phyloP scores from a whole-genome alignment of 139 green algal species.

The Asterochloris erici region DNA sequence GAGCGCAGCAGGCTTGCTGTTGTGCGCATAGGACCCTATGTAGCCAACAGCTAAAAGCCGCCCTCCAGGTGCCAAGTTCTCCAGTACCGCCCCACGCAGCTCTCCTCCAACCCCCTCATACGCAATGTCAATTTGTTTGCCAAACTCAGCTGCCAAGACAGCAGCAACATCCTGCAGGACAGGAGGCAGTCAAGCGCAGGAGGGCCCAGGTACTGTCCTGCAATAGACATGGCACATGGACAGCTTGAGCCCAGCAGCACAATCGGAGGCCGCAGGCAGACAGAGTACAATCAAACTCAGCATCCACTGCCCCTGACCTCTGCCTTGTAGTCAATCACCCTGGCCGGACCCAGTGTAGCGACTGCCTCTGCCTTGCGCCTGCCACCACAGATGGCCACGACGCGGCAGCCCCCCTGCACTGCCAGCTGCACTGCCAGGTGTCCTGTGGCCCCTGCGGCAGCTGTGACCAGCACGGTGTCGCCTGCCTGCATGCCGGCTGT shows the following conservation, averaged over 20 bases:
- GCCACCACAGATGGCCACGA: slow-evolving; percentile 44
- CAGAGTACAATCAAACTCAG: too few species aligned
- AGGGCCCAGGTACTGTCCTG: too few species aligned
- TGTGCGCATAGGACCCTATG: slow-evolving; percentile 68
- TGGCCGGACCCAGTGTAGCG: slow-evolving; percentile 25
- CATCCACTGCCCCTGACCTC: background rate
- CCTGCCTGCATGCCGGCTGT: slow-evolving; percentile 31
- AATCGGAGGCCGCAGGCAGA: too few species aligned
- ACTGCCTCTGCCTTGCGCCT: slow-evolving; percentile 35
- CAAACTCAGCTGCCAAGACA: slow-evolving; percentile 48
- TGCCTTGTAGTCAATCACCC: slow-evolving; percentile 44
- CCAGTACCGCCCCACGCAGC: slow-evolving; percentile 37
- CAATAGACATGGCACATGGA: too few species aligned
- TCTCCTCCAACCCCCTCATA: slow-evolving; percentile 73
- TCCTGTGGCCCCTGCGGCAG: slow-evolving; percentile 62
- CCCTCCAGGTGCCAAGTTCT: slow-evolving; percentile 42
- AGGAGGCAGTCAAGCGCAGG: background rate
- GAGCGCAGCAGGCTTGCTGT: background rate
- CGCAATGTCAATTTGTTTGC: slow-evolving; percentile 48
- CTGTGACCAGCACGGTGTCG: slow-evolving; percentile 55
- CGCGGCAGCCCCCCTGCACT: slow-evolving; percentile 31
- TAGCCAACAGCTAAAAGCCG: slow-evolving; percentile 58
- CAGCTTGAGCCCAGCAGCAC: too few species aligned
- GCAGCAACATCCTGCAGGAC: slow-evolving; percentile 42
- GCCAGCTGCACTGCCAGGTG: slow-evolving; percentile 68